Evolutionary conservation across 306 rosid genomes (phyloP).

Genomic region (Pachyrhizus erosus): DNA sequence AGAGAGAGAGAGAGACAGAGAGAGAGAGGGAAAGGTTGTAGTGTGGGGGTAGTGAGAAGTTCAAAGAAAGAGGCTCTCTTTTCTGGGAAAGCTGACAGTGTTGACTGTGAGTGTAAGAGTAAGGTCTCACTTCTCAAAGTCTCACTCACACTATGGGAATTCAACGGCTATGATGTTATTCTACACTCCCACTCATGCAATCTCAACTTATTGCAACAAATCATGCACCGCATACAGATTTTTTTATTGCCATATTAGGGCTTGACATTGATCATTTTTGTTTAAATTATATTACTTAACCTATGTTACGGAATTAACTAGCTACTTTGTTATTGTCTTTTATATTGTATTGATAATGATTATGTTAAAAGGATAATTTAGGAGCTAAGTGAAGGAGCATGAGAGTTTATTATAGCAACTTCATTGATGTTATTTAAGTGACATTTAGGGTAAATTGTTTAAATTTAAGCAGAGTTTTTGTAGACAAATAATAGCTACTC

Average conservation of each 20-base stretch:
- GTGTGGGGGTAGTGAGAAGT: conserved; percentile 43
- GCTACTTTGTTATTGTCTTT: background rate
- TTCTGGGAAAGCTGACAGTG: conserved; percentile 74
- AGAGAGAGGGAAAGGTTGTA: conserved; percentile 2
- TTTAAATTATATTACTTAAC: background rate
- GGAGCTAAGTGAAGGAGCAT: background rate
- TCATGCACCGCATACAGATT: conserved; percentile 20
- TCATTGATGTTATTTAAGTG: background rate
- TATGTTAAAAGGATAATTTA: background rate
- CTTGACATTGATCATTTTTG: background rate
- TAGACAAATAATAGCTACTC: too few species aligned
- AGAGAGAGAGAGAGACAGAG: conserved; percentile 19
- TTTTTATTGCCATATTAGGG: background rate
- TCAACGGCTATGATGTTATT: conserved; percentile 56
- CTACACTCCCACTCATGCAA: background rate
- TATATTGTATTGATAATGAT: background rate
- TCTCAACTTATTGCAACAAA: conserved; percentile 17
- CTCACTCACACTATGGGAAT: background rate
- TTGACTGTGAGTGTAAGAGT: conserved; percentile 56
- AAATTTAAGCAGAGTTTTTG: too few species aligned
- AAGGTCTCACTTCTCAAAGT: conserved; percentile 24
- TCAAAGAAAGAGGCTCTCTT: conserved; percentile 54
- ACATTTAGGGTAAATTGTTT: background rate
- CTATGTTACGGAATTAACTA: background rate
- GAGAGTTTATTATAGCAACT: background rate